Percentiles rank a stretch among this genome's conserved stretches.
Conservation (phyloP, 169 alveolate species). For the Cryptosporidium ryanae region DNA sequence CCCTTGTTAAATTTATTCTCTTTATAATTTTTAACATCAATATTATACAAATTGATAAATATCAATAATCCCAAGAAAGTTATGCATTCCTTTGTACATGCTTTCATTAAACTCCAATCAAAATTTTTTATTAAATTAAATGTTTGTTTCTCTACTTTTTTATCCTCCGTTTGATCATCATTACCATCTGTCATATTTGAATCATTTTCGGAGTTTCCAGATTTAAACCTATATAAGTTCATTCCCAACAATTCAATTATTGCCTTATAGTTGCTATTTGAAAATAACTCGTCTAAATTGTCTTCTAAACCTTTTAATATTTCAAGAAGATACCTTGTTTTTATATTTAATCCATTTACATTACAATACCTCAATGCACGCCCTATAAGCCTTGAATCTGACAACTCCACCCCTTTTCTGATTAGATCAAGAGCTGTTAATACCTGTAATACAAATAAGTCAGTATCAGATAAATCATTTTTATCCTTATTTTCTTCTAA, state of each 20-base stretch:
- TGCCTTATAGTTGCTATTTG: not conserved
- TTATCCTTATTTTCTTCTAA: not conserved
- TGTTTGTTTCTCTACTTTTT: not conserved
- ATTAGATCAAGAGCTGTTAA: slow-evolving; percentile 53
- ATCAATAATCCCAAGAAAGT: slow-evolving; percentile 78
- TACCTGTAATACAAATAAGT: slow-evolving; percentile 17
- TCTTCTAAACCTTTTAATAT: slow-evolving; percentile 8
- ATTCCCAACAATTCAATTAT: not conserved
- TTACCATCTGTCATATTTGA: slow-evolving; percentile 14
- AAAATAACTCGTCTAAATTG: not conserved
- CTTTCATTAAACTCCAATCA: slow-evolving; percentile 75
- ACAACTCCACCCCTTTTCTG: slow-evolving; percentile 45
- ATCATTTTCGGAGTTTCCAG: slow-evolving; percentile 2
- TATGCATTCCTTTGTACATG: slow-evolving; percentile 56
- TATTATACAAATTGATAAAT: slow-evolving; percentile 70
- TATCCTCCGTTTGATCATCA: not conserved
- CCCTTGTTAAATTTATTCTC: not conserved
- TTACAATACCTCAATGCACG: slow-evolving; percentile 61
- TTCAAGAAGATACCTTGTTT: not conserved
- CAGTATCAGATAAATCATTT: not conserved
- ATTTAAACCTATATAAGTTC: no score
- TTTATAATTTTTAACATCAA: slow-evolving; percentile 17
- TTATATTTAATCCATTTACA: slow-evolving; percentile 2
- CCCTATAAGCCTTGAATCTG: slow-evolving; percentile 61
- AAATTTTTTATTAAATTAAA: not conserved